Evolutionary conservation across 202 grass and related monocot genomes (phyloP).

Genomic region (Bolboschoenoplectus hybrid): DNA sequence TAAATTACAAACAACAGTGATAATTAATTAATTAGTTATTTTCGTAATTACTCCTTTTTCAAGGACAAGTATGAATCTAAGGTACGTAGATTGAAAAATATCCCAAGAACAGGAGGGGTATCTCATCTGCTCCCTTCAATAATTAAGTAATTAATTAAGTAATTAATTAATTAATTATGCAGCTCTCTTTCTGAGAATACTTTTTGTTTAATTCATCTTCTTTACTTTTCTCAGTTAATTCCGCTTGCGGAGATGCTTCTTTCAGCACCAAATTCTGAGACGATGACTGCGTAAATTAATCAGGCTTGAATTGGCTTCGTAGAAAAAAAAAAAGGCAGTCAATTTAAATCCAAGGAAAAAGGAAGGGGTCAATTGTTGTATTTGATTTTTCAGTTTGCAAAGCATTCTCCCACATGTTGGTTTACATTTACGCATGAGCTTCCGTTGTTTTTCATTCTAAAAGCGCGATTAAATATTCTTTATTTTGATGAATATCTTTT

Average conservation of each 20-base stretch:
- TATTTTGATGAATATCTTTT: background rate
- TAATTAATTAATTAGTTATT: background rate
- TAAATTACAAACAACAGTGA: background rate
- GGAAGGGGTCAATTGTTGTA: background rate
- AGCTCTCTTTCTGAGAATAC: background rate
- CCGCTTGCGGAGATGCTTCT: background rate
- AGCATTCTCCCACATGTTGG: background rate
- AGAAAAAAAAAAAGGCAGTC: background rate
- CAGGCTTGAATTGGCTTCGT: slow-evolving; percentile 10
- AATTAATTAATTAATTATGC: too few species aligned
- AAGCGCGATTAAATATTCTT: background rate
- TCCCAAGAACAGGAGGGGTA: background rate
- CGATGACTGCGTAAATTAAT: background rate
- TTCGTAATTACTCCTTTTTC: background rate
- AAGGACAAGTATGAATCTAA: background rate
- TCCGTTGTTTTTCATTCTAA: background rate
- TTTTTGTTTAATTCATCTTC: background rate
- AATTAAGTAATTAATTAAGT: background rate
- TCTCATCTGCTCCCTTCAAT: background rate
- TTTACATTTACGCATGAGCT: background rate
- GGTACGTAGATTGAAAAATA: background rate
- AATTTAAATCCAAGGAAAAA: background rate
- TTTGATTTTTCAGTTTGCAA: background rate
- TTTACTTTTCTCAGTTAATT: background rate
- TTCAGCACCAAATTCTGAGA: background rate